Evolutionary conservation across 306 rosid genomes (phyloP).

Genomic region (Lathyrus tuberosus): DNA sequence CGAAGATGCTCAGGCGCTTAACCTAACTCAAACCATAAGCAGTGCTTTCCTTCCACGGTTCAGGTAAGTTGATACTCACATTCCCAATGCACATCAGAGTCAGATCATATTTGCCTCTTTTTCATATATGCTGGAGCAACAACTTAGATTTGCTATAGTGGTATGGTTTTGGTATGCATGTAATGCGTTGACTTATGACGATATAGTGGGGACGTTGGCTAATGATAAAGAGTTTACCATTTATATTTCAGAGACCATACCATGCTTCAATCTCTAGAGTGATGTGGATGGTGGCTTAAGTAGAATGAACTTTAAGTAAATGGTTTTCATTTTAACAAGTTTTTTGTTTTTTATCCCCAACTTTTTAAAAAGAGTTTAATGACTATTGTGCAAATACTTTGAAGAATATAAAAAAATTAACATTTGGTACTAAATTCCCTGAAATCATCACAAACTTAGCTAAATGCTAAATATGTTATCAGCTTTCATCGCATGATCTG

Average conservation of each 20-base stretch:
- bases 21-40: constrained; percentile 68
- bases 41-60: constrained; percentile 88
- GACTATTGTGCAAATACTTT: constrained; percentile 13
- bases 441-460: constrained; percentile 16
- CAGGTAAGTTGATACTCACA: constrained; percentile 59
- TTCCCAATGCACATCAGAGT: constrained; percentile 7
- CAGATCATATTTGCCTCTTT: background rate
- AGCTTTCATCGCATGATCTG: constrained; percentile 11
- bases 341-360: background rate
- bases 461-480: constrained; percentile 12
- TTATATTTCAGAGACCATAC: constrained; percentile 26
- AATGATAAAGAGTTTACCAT: constrained; percentile 5
- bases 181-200: constrained; percentile 20
- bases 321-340: background rate
- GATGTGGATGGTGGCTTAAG: constrained; percentile 10
- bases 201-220: constrained; percentile 20
- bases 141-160: too few relatives aligned
- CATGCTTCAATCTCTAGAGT: constrained; percentile 4
- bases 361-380: background rate
- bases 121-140: too few relatives aligned
- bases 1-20: constrained; percentile 54
- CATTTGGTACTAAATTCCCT: constrained; percentile 16
- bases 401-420: constrained; percentile 22
- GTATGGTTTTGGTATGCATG: too few relatives aligned
- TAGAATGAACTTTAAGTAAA: constrained; percentile 2